phyloP scores from a whole-genome alignment of 176 grass and related monocot species.

The Elymus sibiricus region DNA sequence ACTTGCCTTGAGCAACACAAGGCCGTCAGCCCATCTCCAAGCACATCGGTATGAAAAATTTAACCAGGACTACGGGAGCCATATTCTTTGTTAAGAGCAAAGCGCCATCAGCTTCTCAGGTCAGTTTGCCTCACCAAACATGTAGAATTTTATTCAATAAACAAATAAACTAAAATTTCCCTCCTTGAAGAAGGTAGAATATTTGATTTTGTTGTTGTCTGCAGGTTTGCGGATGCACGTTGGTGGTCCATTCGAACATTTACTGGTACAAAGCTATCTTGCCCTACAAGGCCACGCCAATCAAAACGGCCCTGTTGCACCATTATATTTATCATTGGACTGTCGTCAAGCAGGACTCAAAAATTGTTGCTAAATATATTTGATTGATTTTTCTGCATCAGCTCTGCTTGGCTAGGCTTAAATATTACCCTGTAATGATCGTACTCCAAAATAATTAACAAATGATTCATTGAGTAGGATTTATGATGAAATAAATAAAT shows the following conservation, averaged over 20 bases:
- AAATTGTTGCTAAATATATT: background rate
- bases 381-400: background rate
- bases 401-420: background rate
- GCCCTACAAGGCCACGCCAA: background rate
- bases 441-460: background rate
- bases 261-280: background rate
- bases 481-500: slow-evolving; percentile 12
- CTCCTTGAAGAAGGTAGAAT: background rate
- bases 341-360: background rate
- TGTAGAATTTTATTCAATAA: background rate
- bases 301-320: background rate
- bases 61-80: slow-evolving; percentile 88
- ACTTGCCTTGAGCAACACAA: slow-evolving; percentile 75
- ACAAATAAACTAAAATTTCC: background rate
- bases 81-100: slow-evolving; percentile 44
- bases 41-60: slow-evolving; percentile 80
- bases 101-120: slow-evolving; percentile 6
- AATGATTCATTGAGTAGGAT: slow-evolving; percentile 11
- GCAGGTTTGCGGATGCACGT: slow-evolving; percentile 6
- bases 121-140: background rate
- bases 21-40: slow-evolving; percentile 90
- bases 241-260: background rate
- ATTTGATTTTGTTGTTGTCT: background rate
- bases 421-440: background rate
- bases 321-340: background rate